Evolutionary conservation across 345 rosid genomes (phyloP).

Genomic region (Camelina laxa): DNA sequence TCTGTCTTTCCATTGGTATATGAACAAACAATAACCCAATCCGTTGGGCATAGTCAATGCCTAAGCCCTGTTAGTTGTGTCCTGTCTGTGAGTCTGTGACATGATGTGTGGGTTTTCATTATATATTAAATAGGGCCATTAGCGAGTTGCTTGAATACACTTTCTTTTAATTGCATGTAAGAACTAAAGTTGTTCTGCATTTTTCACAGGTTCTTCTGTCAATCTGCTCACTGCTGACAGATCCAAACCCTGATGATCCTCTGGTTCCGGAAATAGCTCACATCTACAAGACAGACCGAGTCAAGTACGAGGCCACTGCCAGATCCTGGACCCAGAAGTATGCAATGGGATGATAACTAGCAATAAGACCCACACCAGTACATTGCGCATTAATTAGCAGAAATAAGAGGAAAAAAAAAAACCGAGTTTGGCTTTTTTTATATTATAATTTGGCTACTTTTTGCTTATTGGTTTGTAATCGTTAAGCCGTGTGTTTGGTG

Average conservation of each 20-base stretch:
- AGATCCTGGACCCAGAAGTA: conserved; percentile 77
- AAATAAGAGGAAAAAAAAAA: conserved; percentile 22
- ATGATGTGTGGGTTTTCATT: neutral
- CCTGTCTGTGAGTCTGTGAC: neutral
- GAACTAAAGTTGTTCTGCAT: neutral
- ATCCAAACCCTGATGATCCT: conserved; percentile 79
- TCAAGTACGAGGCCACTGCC: conserved; percentile 68
- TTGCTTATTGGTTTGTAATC: conserved; percentile 9
- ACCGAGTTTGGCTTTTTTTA: conserved; percentile 21
- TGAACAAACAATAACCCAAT: neutral
- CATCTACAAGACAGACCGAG: conserved; percentile 68
- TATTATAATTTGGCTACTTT: conserved; percentile 1
- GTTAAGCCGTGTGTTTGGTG: conserved; percentile 32
- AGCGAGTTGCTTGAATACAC: conserved; percentile 12
- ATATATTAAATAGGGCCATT: neutral
- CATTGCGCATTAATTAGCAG: conserved; percentile 15
- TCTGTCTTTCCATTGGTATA: neutral
- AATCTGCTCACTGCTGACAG: conserved; percentile 71
- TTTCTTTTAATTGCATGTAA: neutral
- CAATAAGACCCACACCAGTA: conserved; percentile 12
- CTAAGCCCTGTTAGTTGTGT: neutral
- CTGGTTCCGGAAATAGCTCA: conserved; percentile 75
- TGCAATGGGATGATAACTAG: conserved; percentile 55
- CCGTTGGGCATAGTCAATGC: neutral
- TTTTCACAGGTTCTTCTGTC: conserved; percentile 65